A percentile compares a stretch with the other conserved stretches of the same genome.
Evolutionary conservation across 192 early-diverging fungal species (phyloP).

Genomic region (Anaeromyces robustus): DNA sequence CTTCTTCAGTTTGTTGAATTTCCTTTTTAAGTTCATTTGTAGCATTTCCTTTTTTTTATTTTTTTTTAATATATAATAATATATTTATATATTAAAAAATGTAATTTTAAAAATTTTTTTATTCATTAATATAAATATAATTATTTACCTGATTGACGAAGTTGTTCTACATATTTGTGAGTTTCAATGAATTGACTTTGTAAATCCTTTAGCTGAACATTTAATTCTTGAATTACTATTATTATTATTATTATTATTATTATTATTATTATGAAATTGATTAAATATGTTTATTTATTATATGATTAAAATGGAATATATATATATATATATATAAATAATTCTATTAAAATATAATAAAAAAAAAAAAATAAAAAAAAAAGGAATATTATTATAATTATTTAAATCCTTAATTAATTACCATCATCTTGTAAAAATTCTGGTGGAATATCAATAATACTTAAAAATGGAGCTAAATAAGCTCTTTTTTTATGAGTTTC

Average conservation of each 20-base stretch:
- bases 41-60: neutral
- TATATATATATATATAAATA: too few relatives aligned
- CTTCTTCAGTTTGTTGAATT: slow-evolving; percentile 47
- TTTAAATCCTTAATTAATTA: neutral
- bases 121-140: neutral
- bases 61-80: neutral
- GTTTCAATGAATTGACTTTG: slow-evolving; percentile 36
- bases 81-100: neutral
- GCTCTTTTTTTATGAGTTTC: slow-evolving; percentile 33
- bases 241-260: neutral
- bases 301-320: neutral
- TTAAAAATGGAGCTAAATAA: slow-evolving; percentile 32
- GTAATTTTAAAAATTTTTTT: neutral
- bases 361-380: too few relatives aligned
- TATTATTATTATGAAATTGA: too few relatives aligned
- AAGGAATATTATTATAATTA: too few relatives aligned
- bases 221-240: slow-evolving; percentile 25
- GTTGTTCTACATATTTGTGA: slow-evolving; percentile 26
- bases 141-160: slow-evolving; percentile 16
- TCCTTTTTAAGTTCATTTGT: slow-evolving; percentile 23
- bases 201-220: slow-evolving; percentile 19
- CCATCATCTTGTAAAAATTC: slow-evolving; percentile 38
- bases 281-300: neutral
- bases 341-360: too few relatives aligned
- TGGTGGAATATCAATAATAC: slow-evolving; percentile 25